Conservation (phyloP, 192 early-diverging fungal genomes). For the Coemansia umbellata region DNA sequence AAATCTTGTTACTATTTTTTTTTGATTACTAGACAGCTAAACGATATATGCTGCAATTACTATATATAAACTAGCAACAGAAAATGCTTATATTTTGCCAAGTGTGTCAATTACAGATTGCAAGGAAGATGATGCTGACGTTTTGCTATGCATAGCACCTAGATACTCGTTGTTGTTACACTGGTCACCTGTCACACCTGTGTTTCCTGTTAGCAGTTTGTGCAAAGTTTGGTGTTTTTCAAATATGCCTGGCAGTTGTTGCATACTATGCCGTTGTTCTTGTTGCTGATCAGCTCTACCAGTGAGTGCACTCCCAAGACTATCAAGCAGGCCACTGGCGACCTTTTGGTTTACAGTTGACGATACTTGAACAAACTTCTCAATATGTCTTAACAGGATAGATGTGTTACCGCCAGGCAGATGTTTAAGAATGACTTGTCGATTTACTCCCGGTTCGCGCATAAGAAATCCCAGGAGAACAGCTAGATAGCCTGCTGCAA, state of each 20-base stretch:
- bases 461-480: slow-evolving; percentile 41
- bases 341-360: slow-evolving; percentile 29
- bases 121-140: neutral
- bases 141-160: neutral
- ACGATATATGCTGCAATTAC: too few species aligned
- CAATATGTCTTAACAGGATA: slow-evolving; percentile 20
- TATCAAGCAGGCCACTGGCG: slow-evolving; percentile 18
- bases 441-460: slow-evolving; percentile 8
- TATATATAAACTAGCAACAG: too few species aligned
- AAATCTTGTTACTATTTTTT: too few species aligned
- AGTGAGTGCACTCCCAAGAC: slow-evolving; percentile 3
- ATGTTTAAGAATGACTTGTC: slow-evolving; percentile 12
- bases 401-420: slow-evolving; percentile 18
- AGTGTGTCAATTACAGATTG: slow-evolving; percentile 1
- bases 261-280: neutral
- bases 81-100: neutral
- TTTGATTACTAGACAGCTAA: too few species aligned
- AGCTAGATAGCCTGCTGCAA: slow-evolving; percentile 42
- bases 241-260: neutral
- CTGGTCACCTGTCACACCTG: too few species aligned
- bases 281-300: neutral
- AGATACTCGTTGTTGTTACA: too few species aligned
- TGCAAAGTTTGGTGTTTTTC: neutral
- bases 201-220: too few species aligned
- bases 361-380: slow-evolving; percentile 34